Conservation (phyloP, 345 rosid species). For the Aquilaria malaccensis region DNA sequence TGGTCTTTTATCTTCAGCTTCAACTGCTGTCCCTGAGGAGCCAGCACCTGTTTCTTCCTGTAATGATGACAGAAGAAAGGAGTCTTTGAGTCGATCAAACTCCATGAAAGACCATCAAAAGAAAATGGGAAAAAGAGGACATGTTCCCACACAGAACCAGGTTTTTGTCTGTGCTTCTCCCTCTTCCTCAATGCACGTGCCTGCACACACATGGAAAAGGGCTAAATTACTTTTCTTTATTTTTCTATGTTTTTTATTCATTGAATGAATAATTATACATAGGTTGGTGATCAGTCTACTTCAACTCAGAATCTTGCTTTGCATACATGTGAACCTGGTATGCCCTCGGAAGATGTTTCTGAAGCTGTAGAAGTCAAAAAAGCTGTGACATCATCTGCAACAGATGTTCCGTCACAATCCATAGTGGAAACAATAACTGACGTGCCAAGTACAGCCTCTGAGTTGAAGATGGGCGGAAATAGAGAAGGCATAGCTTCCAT, state of each 20-base stretch:
- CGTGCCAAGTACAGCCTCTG: slow-evolving; percentile 21
- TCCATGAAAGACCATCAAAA: slow-evolving; percentile 48
- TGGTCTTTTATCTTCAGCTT: slow-evolving; percentile 10
- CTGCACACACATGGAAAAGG: too few relatives aligned
- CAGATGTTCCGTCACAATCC: slow-evolving; percentile 22
- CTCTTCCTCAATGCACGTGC: neutral
- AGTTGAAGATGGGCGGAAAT: slow-evolving; percentile 20
- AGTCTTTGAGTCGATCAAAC: slow-evolving; percentile 38
- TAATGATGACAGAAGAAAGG: slow-evolving; percentile 31
- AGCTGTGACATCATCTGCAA: slow-evolving; percentile 16
- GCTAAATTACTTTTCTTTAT: neutral
- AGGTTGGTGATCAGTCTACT: slow-evolving; percentile 31
- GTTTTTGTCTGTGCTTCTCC: slow-evolving; percentile 21
- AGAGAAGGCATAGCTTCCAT: slow-evolving; percentile 22
- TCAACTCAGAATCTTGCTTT: slow-evolving; percentile 15
- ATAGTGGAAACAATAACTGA: slow-evolving; percentile 21
- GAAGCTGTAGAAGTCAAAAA: slow-evolving; percentile 27
- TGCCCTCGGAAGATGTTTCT: slow-evolving; percentile 23
- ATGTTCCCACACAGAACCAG: slow-evolving; percentile 33
- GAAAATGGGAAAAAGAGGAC: slow-evolving; percentile 33
- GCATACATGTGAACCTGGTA: slow-evolving; percentile 21
- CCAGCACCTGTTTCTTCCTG: slow-evolving; percentile 11
- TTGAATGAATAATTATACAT: slow-evolving; percentile 4
- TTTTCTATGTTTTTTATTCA: neutral
- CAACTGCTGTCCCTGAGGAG: slow-evolving; percentile 27